phyloP scores from a whole-genome alignment of 768 basidiomycete species.

The Tubosaeta sp. region DNA sequence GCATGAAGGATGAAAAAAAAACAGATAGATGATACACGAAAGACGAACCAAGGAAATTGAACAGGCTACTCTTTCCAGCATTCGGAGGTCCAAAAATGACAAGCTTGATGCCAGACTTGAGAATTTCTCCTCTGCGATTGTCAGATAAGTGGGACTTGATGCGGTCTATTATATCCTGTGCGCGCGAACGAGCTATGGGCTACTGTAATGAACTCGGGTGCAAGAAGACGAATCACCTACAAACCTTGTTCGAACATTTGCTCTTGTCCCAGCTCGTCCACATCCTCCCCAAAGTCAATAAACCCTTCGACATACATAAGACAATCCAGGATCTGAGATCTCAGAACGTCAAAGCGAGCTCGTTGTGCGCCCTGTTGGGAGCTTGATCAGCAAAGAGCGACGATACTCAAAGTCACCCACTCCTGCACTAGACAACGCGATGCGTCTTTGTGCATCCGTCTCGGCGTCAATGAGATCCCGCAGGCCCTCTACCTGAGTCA shows the following conservation, averaged over 20 bases:
- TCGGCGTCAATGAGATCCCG: conserved; percentile 86
- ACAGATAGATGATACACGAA: neutral
- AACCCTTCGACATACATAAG: conserved; percentile 81
- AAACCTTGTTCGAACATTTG: conserved; percentile 69
- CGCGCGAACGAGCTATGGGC: conserved; percentile 49
- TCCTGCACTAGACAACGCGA: conserved; percentile 64
- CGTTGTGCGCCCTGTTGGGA: conserved; percentile 57
- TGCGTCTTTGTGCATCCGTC: conserved; percentile 73
- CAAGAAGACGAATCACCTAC: neutral
- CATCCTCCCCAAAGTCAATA: conserved; percentile 89
- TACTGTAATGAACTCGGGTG: neutral
- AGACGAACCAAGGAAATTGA: conserved; percentile 73
- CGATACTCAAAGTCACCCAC: conserved; percentile 39
- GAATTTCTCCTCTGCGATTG: conserved; percentile 74
- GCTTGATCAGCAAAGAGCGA: neutral
- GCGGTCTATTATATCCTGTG: conserved; percentile 40
- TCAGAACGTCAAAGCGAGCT: conserved; percentile 57
- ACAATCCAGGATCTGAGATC: conserved; percentile 63
- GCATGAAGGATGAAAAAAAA: neutral
- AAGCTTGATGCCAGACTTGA: conserved; percentile 75
- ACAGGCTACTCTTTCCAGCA: conserved; percentile 86
- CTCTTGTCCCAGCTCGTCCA: conserved; percentile 77
- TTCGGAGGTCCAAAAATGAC: conserved; percentile 93
- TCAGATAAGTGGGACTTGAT: conserved; percentile 63
- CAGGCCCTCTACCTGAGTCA: conserved; percentile 87